Evolutionary conservation across 139 green algal genomes (phyloP).

Genomic region (Tetraselmis chui): DNA sequence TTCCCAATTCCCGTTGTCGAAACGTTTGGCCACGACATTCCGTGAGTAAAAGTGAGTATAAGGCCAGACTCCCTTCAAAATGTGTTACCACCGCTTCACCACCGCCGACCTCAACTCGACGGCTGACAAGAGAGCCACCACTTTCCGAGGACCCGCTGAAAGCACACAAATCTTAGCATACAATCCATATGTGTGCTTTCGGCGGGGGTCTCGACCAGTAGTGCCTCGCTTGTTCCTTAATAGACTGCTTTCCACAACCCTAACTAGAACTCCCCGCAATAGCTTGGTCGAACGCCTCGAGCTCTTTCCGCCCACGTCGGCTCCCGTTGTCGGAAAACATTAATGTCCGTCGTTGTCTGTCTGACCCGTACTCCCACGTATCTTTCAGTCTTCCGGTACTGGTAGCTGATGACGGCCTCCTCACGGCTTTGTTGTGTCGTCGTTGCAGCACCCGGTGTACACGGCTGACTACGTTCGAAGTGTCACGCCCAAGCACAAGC

Average conservation of each 20-base stretch:
- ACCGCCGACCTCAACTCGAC: neutral
- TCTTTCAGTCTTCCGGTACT: too few relatives aligned
- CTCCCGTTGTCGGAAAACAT: neutral
- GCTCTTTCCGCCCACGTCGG: neutral
- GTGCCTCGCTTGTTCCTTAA: too few relatives aligned
- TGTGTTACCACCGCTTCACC: neutral
- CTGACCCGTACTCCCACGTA: too few relatives aligned
- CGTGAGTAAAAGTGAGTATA: too few relatives aligned
- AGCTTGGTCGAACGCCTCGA: too few relatives aligned
- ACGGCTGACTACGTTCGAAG: constrained; percentile 48
- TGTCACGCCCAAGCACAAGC: constrained; percentile 43
- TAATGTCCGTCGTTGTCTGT: neutral
- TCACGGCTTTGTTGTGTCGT: neutral
- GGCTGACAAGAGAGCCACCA: too few relatives aligned
- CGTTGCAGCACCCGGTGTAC: constrained; percentile 47
- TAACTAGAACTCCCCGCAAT: too few relatives aligned
- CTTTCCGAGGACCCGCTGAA: too few relatives aligned
- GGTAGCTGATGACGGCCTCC: too few relatives aligned
- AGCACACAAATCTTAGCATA: too few relatives aligned
- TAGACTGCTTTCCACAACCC: too few relatives aligned
- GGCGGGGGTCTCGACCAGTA: neutral
- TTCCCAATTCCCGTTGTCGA: neutral
- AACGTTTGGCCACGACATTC: neutral
- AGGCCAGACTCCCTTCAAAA: too few relatives aligned
- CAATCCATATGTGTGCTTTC: neutral